These are phyloP conservation scores for Cryptococcus sp. DNA, from an alignment of 1,284 basidiomycete genomes.

Conservation along the genomic window DNA sequence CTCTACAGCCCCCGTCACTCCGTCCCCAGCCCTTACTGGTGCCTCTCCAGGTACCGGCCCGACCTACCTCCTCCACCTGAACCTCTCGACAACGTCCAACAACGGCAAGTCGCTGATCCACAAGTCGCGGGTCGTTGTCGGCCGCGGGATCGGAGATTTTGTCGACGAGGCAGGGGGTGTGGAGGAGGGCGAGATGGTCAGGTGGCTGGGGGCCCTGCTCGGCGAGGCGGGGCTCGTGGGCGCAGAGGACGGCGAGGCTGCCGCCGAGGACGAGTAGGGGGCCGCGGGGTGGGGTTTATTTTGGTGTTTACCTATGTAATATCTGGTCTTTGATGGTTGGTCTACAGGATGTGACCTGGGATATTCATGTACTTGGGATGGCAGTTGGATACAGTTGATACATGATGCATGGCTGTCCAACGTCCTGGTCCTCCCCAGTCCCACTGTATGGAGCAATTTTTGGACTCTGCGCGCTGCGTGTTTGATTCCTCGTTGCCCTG, in stretches of 20 bases:
- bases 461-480: too few species aligned
- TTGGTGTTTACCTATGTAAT: too few species aligned
- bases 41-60: slow-evolving; percentile 22
- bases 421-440: too few species aligned
- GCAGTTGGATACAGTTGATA: too few species aligned
- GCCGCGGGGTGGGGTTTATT: too few species aligned
- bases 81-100: slow-evolving; percentile 41
- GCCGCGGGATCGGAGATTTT: slow-evolving; percentile 40
- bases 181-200: slow-evolving; percentile 40
- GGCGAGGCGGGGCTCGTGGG: slow-evolving; percentile 39
- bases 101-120: slow-evolving; percentile 45
- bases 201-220: slow-evolving; percentile 38
- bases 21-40: neutral
- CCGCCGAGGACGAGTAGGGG: too few species aligned
- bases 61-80: slow-evolving; percentile 39
- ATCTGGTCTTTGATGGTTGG: too few species aligned
- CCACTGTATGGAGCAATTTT: too few species aligned
- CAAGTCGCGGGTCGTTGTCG: slow-evolving; percentile 36
- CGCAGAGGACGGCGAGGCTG: slow-evolving; percentile 29
- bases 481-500: too few species aligned
- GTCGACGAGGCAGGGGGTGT: slow-evolving; percentile 43
- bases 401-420: too few species aligned
- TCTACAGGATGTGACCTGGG: too few species aligned
- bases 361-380: too few species aligned
- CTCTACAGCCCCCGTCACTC: slow-evolving; percentile 1